Evolutionary conservation across 495 filamentous ascomycete genomes (phyloP), one percentile per base, ranked within the genome.

Genomic region (Podospora sp.): DNA sequence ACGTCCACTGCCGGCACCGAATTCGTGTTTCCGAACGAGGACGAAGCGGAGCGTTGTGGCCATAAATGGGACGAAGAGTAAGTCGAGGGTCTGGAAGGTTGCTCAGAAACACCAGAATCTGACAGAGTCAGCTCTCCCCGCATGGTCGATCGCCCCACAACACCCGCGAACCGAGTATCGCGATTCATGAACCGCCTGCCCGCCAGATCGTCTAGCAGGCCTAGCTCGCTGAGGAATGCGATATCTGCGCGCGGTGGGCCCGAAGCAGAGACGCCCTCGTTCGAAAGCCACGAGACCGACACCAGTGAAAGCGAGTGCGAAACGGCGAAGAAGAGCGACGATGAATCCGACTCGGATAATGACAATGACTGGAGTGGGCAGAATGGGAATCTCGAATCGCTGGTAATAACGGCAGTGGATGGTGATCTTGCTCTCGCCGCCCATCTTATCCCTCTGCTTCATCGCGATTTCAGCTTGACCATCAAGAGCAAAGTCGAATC

Each of bases 351-450:
- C 0, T 56, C 68, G 0, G 63, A 67, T 8, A 59, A 66, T 24
- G 70, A 72, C 60, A 72, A 72, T 12, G 70, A 74, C 22, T 74
- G 72, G 72, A 72, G 69, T n/a, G 69, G 70, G 3, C 66, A 74
- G 26, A 72, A 74, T 24, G 72, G 67, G 11, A 73, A 71, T 8
- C 24, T 74, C 22, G 72, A 74, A 35, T 65, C 65, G 6, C 36
- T 66, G 0, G 69, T 74, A 7, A 74, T 74, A 18, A 62, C 67
- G 2, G 72, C 72, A 0, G 72, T 74, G 9, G 70, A 69, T 49
- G 67, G 67, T 7, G 70, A 74, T 46, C 60, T 72, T 16, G 55
- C 60, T 14, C 65, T 74, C 0, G 72, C 72, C 9, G 70, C 69
- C 0, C 68, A 63, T 22, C 29, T 74, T 33, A 71, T 74, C 60